Conservation (phyloP, 768 basidiomycete species). For the Pulveroboletus ravenelii region DNA sequence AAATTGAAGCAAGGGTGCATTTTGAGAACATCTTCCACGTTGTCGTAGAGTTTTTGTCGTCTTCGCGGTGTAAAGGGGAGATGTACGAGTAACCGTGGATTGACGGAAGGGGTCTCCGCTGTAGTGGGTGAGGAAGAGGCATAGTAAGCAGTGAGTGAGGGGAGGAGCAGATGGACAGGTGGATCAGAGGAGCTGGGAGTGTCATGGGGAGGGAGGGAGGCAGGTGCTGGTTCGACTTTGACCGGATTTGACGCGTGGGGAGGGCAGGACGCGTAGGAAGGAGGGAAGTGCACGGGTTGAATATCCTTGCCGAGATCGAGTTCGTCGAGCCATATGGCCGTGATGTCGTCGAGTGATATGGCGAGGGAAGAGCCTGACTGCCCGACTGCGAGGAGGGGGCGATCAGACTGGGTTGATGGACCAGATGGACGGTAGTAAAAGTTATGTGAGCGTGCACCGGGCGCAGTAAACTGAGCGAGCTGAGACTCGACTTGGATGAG, state of each 20-base stretch:
- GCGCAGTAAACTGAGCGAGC: slow-evolving; percentile 43
- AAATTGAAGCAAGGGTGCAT: slow-evolving; percentile 50
- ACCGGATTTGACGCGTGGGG: slow-evolving; percentile 18
- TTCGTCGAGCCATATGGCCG: slow-evolving; percentile 57
- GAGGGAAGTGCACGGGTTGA: slow-evolving; percentile 16
- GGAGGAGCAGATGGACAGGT: slow-evolving; percentile 21
- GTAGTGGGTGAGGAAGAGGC: slow-evolving; percentile 21
- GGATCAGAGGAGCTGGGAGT: slow-evolving; percentile 13
- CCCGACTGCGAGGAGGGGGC: slow-evolving; percentile 37
- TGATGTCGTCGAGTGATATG: slow-evolving; percentile 53
- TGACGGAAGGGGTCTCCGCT: slow-evolving; percentile 32
- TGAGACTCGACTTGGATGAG: slow-evolving; percentile 65
- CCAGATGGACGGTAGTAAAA: slow-evolving; percentile 12
- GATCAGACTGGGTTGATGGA: slow-evolving; percentile 15
- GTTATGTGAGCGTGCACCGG: slow-evolving; percentile 24
- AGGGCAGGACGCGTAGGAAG: slow-evolving; percentile 13
- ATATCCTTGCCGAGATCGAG: slow-evolving; percentile 37
- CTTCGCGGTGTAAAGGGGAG: slow-evolving; percentile 37
- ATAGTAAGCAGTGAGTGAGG: slow-evolving; percentile 18
- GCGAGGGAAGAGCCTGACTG: slow-evolving; percentile 44
- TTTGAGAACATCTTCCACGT: slow-evolving; percentile 39
- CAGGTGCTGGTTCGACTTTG: slow-evolving; percentile 34
- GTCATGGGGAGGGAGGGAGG: slow-evolving; percentile 24
- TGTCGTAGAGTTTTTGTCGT: slow-evolving; percentile 36
- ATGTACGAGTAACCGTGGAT: slow-evolving; percentile 33